These are phyloP conservation scores for Pseudopyricularia javanii DNA, from an alignment of 2,329 filamentous ascomycete genomes.

Conservation along the genomic window DNA sequence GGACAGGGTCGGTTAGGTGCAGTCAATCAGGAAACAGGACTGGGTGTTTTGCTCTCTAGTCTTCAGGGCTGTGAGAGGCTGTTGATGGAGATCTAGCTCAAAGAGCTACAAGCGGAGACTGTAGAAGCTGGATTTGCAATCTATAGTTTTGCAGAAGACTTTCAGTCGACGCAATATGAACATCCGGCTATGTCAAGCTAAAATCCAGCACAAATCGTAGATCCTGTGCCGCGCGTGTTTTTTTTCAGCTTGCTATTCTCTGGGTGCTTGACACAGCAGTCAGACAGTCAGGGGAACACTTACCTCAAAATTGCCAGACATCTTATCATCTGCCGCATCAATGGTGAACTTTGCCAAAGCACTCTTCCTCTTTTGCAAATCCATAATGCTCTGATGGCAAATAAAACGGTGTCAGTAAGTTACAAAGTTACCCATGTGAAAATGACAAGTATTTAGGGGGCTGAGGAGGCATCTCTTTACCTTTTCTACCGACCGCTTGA, in stretches of 20 bases:
- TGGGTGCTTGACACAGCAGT: neutral
- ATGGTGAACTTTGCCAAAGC: neutral
- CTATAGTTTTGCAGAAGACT: no score
- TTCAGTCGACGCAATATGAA: no score
- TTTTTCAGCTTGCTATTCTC: neutral
- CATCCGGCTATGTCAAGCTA: no score
- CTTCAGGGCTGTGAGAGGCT: no score
- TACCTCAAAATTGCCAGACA: neutral
- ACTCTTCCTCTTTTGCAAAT: neutral
- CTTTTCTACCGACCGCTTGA: constrained; percentile 27
- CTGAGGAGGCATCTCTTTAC: constrained; percentile 15
- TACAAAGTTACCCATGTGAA: no score
- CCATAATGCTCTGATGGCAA: neutral
- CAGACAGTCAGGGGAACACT: neutral
- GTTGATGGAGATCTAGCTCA: no score
- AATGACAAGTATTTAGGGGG: neutral
- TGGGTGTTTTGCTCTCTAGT: no score
- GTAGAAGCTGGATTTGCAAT: no score
- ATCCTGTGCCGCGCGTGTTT: neutral
- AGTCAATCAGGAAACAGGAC: no score
- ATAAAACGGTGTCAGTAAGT: neutral
- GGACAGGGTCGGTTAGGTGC: no score
- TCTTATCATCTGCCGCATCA: neutral
- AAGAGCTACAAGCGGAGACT: no score
- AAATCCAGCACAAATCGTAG: neutral